Evolutionary conservation across 805 yeast species (phyloP).

Genomic region (Saccharomyces jurei): DNA sequence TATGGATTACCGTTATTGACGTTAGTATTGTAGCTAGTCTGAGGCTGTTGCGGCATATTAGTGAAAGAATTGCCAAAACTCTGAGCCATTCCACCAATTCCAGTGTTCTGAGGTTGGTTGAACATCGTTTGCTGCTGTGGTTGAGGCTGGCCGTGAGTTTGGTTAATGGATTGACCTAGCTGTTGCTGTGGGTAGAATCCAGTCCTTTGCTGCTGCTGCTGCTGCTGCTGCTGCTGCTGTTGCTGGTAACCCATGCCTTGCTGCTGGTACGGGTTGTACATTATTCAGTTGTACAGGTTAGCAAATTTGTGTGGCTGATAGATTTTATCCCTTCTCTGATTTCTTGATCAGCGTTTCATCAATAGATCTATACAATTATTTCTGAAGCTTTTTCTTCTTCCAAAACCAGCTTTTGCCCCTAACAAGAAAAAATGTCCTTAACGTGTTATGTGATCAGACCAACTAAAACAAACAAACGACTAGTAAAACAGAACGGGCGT

Average conservation of each 20-base stretch:
- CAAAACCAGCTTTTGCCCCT: not conserved
- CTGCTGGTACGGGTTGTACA: constrained; percentile 10
- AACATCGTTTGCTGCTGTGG: constrained; percentile 4
- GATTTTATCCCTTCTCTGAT: not conserved
- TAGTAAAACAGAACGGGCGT: not conserved
- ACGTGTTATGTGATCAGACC: not conserved
- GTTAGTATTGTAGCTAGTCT: constrained; percentile 1
- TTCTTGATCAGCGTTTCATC: not conserved
- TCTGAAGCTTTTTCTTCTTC: not conserved
- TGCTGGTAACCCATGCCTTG: constrained; percentile 6
- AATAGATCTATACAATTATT: not conserved
- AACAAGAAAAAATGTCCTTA: not conserved
- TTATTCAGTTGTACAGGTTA: constrained; percentile 2
- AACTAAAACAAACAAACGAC: not conserved
- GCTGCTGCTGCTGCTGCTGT: constrained; percentile 5
- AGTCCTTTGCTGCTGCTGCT: constrained; percentile 1
- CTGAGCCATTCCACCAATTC: constrained; percentile 7
- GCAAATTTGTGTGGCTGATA: not conserved
- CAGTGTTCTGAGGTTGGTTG: constrained; percentile 11
- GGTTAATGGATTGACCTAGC: constrained; percentile 7
- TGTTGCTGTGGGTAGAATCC: constrained; percentile 2
- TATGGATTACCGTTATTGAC: not conserved
- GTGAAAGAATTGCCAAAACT: not conserved
- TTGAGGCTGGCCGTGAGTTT: constrained; percentile 1
- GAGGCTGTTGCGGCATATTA: constrained; percentile 3